phyloP scores from a whole-genome alignment of 345 rosid species.

The Gossypium arboreum region DNA sequence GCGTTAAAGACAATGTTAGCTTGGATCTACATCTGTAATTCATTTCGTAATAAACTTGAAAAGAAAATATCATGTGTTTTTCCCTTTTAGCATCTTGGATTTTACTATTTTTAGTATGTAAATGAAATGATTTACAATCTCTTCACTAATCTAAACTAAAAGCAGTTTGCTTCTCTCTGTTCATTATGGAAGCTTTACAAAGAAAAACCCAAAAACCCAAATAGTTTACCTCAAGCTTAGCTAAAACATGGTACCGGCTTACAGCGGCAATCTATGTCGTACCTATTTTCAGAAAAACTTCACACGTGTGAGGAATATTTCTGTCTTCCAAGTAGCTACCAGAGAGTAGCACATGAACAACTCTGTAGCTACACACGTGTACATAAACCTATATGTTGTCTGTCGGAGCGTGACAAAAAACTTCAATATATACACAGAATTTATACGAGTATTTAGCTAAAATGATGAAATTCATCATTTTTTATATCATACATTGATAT shows the following conservation, averaged over 20 bases:
- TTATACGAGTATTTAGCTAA: too few relatives aligned
- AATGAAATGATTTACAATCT: slow-evolving; percentile 16
- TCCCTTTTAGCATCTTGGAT: slow-evolving; percentile 6
- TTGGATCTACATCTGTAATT: slow-evolving; percentile 92
- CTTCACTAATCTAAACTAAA: background rate
- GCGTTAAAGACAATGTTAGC: slow-evolving; percentile 76
- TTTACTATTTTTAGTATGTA: slow-evolving; percentile 16
- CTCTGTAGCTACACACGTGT: slow-evolving; percentile 28
- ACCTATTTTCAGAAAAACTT: slow-evolving; percentile 15
- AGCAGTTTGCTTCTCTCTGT: too few relatives aligned
- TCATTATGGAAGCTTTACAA: too few relatives aligned
- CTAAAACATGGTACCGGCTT: background rate
- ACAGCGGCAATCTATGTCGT: slow-evolving; percentile 11
- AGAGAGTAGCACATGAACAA: slow-evolving; percentile 20
- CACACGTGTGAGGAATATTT: slow-evolving; percentile 41
- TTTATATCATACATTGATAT: too few relatives aligned
- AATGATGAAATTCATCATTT: too few relatives aligned
- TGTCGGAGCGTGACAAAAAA: slow-evolving; percentile 10
- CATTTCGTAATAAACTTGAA: background rate
- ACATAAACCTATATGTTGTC: slow-evolving; percentile 19
- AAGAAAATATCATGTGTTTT: background rate
- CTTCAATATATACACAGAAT: too few relatives aligned
- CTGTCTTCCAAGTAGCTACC: slow-evolving; percentile 17
- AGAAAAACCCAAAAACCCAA: too few relatives aligned
- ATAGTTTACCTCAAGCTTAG: background rate